Evolutionary conservation across 2,329 filamentous ascomycete genomes (phyloP), one percentile per base, ranked within the genome.

Genomic region (Calonectria pseudoturangicola): DNA sequence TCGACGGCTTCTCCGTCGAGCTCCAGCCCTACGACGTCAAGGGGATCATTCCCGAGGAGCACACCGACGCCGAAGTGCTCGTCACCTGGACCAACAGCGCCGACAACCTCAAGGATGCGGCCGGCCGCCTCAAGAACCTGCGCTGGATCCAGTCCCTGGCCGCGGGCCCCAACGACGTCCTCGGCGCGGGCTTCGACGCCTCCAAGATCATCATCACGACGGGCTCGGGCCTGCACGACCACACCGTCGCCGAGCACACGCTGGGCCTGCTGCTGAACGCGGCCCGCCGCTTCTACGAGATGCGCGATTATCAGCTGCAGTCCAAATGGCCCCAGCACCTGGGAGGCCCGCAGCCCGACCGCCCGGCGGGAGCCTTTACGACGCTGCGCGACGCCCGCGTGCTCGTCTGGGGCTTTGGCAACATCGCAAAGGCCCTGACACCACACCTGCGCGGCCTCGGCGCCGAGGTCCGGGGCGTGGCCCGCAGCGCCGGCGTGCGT

Each of bases 131-230:
- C 81, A 88, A 86, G 69, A 89, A 90, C 48, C 86, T 93, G 16
- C 86, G 86, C 75, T 93, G 91, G 91, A 92, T 93, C 82, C 91
- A 93, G 79, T 92, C 90, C 0, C 89, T 93, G 41, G 91, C 91
- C 43, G 91, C 91, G 0, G 91, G 91, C 0, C 91, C 91, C 76
- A 93, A 93, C 81, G 91, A 93, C 79, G 90, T 93, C 18, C 87
- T 93, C 21, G 82, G 80, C 65, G 91, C 91, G 30, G 91, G 91
- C 69, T 93, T 93, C 82, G 88, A 91, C 79, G 77, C 85, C 12
- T 80, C 85, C 66, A 84, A 84, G 66, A 84, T 91, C 60, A 76
- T 76, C n/a, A 84, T 93, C 66, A 91, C 89, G 50, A 92, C 91
- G 16, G 91, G 91, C 27, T 91, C 89, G 2, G 91, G 91, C 30